Conservation (phyloP, 2,329 filamentous ascomycete genomes). For the Sporothrix brunneoviolacea region DNA sequence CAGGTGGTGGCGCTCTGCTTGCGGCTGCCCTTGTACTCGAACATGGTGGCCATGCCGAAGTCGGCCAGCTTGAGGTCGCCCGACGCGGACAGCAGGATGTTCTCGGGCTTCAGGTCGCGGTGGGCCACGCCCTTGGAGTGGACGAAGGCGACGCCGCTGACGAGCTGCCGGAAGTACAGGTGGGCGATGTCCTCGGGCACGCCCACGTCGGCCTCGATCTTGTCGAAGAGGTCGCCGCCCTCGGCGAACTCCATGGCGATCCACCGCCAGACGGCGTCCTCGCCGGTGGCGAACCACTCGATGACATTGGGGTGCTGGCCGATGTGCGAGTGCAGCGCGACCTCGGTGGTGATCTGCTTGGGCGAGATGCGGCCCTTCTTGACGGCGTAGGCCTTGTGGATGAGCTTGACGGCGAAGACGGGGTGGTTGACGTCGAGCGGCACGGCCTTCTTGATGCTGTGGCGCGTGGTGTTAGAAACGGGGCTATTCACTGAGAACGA, state of each 20-base stretch:
- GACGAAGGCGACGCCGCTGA: constrained; percentile 88
- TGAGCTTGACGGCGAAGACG: constrained; percentile 95
- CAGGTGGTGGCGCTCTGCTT: constrained; percentile 86
- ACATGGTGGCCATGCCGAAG: constrained; percentile 92
- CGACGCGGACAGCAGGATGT: constrained; percentile 78
- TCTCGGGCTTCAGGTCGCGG: constrained; percentile 88
- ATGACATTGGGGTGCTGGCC: constrained; percentile 91
- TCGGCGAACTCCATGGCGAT: constrained; percentile 97
- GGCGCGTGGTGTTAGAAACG: not conserved
- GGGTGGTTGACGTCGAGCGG: constrained; percentile 63
- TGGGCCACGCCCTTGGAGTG: constrained; percentile 94
- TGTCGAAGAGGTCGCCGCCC: constrained; percentile 95
- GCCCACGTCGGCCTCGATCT: constrained; percentile 95
- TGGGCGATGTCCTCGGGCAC: constrained; percentile 94
- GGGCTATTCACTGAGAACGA: too few relatives aligned
- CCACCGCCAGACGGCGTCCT: constrained; percentile 86
- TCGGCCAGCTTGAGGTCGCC: constrained; percentile 92
- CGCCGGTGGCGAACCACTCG: constrained; percentile 80
- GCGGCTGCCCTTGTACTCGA: constrained; percentile 75
- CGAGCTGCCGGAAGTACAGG: constrained; percentile 88
- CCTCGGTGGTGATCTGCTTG: constrained; percentile 88
- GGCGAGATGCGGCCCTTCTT: constrained; percentile 80
- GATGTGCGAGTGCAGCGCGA: constrained; percentile 81
- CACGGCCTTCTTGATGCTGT: constrained; percentile 85
- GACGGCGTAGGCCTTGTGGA: constrained; percentile 92